Evolutionary conservation across 164 flowering plant species (phyloP), one percentile per base, ranked within the genome.

Genomic region (Aristolochia californica): DNA sequence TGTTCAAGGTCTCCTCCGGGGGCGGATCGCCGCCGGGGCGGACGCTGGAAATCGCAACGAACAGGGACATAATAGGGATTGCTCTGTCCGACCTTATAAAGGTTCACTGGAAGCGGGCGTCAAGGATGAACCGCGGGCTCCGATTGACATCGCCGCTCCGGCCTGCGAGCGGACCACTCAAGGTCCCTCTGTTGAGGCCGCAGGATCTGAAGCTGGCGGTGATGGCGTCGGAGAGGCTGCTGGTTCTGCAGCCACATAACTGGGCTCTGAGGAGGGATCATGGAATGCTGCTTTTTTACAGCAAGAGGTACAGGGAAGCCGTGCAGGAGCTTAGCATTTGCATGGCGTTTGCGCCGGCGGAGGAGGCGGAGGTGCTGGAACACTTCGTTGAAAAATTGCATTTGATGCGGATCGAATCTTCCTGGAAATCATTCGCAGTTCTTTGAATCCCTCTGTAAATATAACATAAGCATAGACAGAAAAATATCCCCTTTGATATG

Each of bases 321-420:
- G 85, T 84, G 23, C 85, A 77, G 68, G 91, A 84, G 76, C 81
- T 84, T 20, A 84, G 91, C 81, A 84, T 84, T 56, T 80, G 83
- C 74, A 82, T 84, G 87, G 91, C 85, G 22, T 78, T 82, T 72
- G 91, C 91, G 10, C 87, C 91, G 15, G 83, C 76, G 59, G 91
- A 84, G 60, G 87, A 84, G 56, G 82, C 83, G 48, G 76, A 76
- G 54, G 55, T 82, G 56, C 60, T 84, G 57, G 83, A 80, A 63
- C 81, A 80, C 34, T 84, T 84, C 68, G 85, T 84, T 18, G 91
- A 82, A 72, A 84, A 80, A 61, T 52, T 84, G 72, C 91, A 84
- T 62, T 65, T 84, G 62, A 54, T 84, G 74, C 75, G 82, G 55
- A 71, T 78, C 50, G 87, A 82, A 60, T 74, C 83, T 17, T 69